Evolutionary conservation across 83 land plant species (phyloP), one percentile per base, ranked within the genome.

Genomic region (Diphasiastrum complanatum): DNA sequence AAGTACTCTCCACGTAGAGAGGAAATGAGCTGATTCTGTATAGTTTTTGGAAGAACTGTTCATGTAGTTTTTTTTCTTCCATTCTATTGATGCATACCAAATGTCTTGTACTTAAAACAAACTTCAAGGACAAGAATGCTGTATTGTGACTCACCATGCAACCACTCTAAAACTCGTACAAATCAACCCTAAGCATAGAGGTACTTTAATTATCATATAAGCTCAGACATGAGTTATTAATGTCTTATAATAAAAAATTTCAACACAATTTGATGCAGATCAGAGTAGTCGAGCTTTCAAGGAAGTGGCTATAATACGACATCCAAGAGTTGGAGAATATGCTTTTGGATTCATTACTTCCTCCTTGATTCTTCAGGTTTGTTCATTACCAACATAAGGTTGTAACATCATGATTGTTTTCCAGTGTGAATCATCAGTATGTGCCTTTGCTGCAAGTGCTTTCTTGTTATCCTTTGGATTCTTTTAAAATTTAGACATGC

Each of bases 321-420:
- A 87, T 72, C 92, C 92, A 41, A 80, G 92, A 28, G 69, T 84
- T 62, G 91, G 91, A 31, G 91, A 86, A 75, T 86, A 86, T 65
- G 91, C 89, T 47, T 81, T 86, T 70, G 91, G 91, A 30, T 86
- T 86, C 62, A 86, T 86, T 22, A 87, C 92, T 55, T 87, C 93
- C 25, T 64, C 91, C 3, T 72, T 87, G 5, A 54, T 67, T 52
- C 91, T 87, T 40, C 91, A 87, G 90, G 93, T 85, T 68, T 16
- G 5, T 3, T 26, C 33, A 28, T 66, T n/a, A 31, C 51, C 2
- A 5, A 22, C 45, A 28, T 25, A 11, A 31, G 23, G 6, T 2
- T 12, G 6, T 8, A 40, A 33, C 5, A 40, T 45, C 52, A 14
- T 6, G 12, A 5, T 8, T 18, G 11, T 12, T 23, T 52, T 8